A percentile compares a stretch with the other conserved stretches of the same genome.
These are phyloP conservation scores for Phytophthora crassamura DNA, from an alignment of 352 stramenopile genomes.

Conservation along the genomic window DNA sequence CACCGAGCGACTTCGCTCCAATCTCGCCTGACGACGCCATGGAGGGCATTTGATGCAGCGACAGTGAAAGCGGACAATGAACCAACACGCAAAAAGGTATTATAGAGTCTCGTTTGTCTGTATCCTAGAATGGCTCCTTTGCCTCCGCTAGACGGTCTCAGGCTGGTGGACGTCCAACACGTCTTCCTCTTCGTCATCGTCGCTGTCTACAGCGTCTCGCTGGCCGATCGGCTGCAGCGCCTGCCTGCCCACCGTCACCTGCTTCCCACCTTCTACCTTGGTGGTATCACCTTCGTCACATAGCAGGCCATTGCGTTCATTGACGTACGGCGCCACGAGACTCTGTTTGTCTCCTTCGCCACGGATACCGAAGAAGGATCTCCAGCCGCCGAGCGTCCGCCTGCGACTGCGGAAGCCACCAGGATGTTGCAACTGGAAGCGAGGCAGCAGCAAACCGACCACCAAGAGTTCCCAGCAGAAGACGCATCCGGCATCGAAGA, in stretches of 20 bases:
- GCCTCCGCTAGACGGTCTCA: slow-evolving; percentile 40
- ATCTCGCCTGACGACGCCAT: slow-evolving; percentile 7
- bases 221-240: slow-evolving; percentile 18
- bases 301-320: slow-evolving; percentile 62
- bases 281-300: slow-evolving; percentile 5
- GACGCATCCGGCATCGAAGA: slow-evolving; percentile 64
- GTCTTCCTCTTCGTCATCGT: slow-evolving; percentile 56
- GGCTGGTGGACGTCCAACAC: slow-evolving; percentile 42
- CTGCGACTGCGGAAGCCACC: slow-evolving; percentile 22
- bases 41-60: slow-evolving; percentile 21
- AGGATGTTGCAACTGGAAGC: slow-evolving; percentile 52
- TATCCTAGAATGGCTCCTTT: background rate
- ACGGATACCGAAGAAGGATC: slow-evolving; percentile 26
- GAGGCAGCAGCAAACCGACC: slow-evolving; percentile 57
- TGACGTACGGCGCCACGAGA: slow-evolving; percentile 55
- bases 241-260: slow-evolving; percentile 19
- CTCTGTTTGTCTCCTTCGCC: slow-evolving; percentile 37
- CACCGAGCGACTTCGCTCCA: slow-evolving; percentile 1
- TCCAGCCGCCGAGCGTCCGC: slow-evolving; percentile 23
- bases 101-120: slow-evolving; percentile 13
- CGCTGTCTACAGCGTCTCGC: slow-evolving; percentile 14
- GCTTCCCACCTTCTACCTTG: slow-evolving; percentile 20
- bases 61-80: background rate
- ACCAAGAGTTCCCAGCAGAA: slow-evolving; percentile 68
- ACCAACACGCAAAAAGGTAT: background rate